Evolutionary conservation across 768 basidiomycete species (phyloP), one percentile per base, ranked within the genome.

Genomic region (Hypsizygus marmoreus): DNA sequence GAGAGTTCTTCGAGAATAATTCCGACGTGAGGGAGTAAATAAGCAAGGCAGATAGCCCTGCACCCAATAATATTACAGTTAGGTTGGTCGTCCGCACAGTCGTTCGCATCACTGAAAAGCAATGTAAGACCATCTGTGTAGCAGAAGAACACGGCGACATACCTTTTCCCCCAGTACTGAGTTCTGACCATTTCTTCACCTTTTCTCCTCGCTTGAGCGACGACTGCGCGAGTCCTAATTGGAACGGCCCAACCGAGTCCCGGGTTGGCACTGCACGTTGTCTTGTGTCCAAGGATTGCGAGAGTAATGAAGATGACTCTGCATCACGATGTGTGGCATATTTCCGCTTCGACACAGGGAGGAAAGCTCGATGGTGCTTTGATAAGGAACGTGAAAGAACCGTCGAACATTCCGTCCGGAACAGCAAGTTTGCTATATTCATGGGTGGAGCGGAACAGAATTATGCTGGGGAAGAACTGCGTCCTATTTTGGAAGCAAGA

Each of bases 1-100:
- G 87, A 20, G 89, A 91, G 61, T 93, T 93, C 61, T 79, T 82
- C n/a, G 91, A 90, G 63, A 91, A 90, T 6, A 92, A 71, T 59
- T 93, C 91, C 6, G 90, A 85, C 12, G 86, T 84, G 24, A 92
- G 74, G 16, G 87, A 87, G 59, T 91, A 93, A 19, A 82, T 67
- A 26, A 93, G 76, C 29, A 93, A 75, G 6, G 79, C 78, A 23
- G 88, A 88, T 19, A 93, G 70, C 13, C 88, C 86, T 4, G 89
- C 91, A n/a, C 91, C 91, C 23, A 91, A 67, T 13, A 93, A 59
- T 34, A 83, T 76, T 14, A 86, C 86, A 56, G 65, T 64, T 11
- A 79, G 46, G 46, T 80, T 79, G 20, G 74, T 70, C 8, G 78
- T 77, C 38, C 74, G 64, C 12, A 73, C 73, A 9, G 77, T 74